Conservation (phyloP, 805 yeast genomes). For the Brettanomyces custersianus region DNA sequence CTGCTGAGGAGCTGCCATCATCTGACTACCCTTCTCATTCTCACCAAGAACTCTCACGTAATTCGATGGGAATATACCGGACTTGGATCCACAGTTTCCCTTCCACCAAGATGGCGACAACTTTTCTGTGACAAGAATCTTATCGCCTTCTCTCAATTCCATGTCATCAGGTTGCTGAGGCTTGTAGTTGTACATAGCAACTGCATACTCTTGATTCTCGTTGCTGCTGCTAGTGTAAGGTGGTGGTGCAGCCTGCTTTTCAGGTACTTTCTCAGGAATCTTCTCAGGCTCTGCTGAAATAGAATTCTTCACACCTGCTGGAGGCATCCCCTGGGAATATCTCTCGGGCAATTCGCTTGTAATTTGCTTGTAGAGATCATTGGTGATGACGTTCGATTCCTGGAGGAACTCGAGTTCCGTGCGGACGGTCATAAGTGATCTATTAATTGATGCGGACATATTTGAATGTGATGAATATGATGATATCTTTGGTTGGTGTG, state of each 20-base stretch:
- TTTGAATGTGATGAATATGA: no score
- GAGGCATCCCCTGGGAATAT: slow-evolving; percentile 39
- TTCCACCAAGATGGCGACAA: slow-evolving; percentile 87
- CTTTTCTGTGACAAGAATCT: slow-evolving; percentile 60
- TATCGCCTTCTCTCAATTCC: slow-evolving; percentile 54
- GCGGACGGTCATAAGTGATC: slow-evolving; percentile 66
- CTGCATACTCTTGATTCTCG: slow-evolving; percentile 32
- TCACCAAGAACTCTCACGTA: slow-evolving; percentile 46
- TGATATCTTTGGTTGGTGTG: no score
- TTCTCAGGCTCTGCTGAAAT: not conserved
- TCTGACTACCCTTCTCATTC: slow-evolving; percentile 4
- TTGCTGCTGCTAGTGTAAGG: slow-evolving; percentile 2
- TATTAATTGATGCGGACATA: slow-evolving; percentile 54
- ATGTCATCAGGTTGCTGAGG: slow-evolving; percentile 76
- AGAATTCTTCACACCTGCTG: not conserved
- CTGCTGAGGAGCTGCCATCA: slow-evolving; percentile 7
- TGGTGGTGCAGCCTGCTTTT: slow-evolving; percentile 7
- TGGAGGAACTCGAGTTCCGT: slow-evolving; percentile 73
- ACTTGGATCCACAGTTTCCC: slow-evolving; percentile 50
- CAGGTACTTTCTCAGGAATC: slow-evolving; percentile 1
- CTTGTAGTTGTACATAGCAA: slow-evolving; percentile 65
- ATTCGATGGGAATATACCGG: slow-evolving; percentile 86
- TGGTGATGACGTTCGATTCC: slow-evolving; percentile 66
- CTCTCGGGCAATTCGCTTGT: slow-evolving; percentile 45
- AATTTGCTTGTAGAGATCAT: slow-evolving; percentile 44